A percentile compares a stretch with the other conserved stretches of the same genome.
phyloP scores from a whole-genome alignment of 352 stramenopile species.

The Globisporangium nunn region DNA sequence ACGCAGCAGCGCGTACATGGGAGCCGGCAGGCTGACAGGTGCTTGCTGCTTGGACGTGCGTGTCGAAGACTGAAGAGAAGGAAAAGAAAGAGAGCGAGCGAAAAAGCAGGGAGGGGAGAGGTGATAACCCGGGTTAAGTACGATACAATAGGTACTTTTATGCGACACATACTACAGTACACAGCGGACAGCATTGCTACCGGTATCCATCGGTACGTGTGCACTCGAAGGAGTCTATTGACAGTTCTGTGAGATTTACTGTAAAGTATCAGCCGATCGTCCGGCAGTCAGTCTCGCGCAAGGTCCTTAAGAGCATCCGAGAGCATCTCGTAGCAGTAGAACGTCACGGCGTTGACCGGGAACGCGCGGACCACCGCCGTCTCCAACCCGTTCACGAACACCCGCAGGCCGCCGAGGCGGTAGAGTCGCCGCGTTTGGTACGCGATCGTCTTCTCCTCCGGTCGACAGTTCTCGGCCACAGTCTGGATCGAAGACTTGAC shows the following conservation, averaged over 20 bases:
- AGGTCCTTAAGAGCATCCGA: constrained; percentile 61
- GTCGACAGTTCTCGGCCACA: constrained; percentile 41
- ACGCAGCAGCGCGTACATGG: constrained; percentile 16
- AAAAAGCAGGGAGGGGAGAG: no score
- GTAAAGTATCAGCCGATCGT: no score
- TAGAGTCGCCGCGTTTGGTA: constrained; percentile 69
- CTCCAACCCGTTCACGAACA: constrained; percentile 74
- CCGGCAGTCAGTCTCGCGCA: constrained; percentile 12
- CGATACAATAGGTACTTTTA: no score
- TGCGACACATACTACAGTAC: no score
- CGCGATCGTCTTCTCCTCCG: constrained; percentile 57
- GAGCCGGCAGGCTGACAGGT: neutral
- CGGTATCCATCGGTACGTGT: no score
- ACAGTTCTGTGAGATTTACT: no score
- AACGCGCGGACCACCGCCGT: constrained; percentile 79
- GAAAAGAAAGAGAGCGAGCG: no score
- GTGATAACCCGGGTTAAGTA: no score
- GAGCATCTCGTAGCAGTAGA: constrained; percentile 80
- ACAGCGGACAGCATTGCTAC: no score
- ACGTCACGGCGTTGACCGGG: constrained; percentile 80
- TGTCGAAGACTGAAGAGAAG: no score
- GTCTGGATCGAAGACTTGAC: constrained; percentile 86
- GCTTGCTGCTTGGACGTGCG: neutral
- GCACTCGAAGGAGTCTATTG: neutral
- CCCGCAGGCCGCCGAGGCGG: constrained; percentile 45